Evolutionary conservation across 2,329 filamentous ascomycete species (phyloP).

Genomic region (Aspergillus ruber): DNA sequence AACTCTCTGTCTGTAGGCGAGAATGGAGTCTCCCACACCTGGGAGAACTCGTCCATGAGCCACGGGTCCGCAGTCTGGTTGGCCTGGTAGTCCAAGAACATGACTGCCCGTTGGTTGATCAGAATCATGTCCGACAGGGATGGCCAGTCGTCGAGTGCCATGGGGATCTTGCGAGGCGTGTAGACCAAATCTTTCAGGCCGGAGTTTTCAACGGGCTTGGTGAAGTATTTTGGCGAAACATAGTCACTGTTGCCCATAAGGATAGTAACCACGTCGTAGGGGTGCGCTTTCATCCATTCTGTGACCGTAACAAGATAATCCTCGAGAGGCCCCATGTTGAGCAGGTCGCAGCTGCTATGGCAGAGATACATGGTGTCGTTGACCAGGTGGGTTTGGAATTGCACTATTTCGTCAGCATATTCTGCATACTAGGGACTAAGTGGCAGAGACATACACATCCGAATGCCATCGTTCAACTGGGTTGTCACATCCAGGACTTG

Average conservation of each 20-base stretch:
- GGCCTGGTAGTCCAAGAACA: constrained; percentile 81
- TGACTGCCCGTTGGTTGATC: constrained; percentile 61
- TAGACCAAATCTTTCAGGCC: constrained; percentile 71
- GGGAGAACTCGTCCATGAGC: constrained; percentile 78
- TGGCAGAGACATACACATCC: constrained; percentile 43
- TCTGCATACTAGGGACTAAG: background rate
- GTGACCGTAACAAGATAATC: constrained; percentile 64
- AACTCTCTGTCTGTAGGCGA: constrained; percentile 63
- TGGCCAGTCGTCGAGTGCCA: constrained; percentile 73
- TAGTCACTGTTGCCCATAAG: constrained; percentile 79
- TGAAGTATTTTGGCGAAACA: constrained; percentile 59
- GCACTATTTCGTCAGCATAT: constrained; percentile 36
- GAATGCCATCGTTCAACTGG: constrained; percentile 69
- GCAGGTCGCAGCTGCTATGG: constrained; percentile 74
- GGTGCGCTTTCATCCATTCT: constrained; percentile 67
- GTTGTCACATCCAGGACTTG: constrained; percentile 61
- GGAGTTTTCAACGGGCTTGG: constrained; percentile 60
- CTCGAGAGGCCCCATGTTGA: constrained; percentile 73
- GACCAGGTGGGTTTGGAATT: constrained; percentile 53
- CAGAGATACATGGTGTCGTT: constrained; percentile 67
- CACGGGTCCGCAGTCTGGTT: constrained; percentile 74
- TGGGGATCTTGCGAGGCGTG: constrained; percentile 62
- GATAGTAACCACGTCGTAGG: constrained; percentile 82
- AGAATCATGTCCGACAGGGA: constrained; percentile 72
- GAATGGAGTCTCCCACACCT: constrained; percentile 89